Evolutionary conservation across 139 green algal genomes (phyloP).

Genomic region (Astrephomene gubernaculifera): DNA sequence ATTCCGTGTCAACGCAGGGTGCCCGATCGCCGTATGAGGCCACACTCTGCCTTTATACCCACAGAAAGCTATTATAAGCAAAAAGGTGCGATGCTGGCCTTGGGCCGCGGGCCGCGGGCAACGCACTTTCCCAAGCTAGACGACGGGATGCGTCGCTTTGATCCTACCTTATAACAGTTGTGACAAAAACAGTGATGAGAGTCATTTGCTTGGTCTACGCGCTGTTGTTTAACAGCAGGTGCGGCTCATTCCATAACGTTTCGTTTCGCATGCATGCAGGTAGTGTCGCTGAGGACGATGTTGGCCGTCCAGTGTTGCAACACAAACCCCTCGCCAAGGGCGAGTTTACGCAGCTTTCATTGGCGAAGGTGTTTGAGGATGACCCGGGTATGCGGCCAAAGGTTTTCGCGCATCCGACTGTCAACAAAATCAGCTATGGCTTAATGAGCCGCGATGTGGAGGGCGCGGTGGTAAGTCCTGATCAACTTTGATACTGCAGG

Average conservation of each 20-base stretch:
- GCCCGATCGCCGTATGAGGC: not conserved
- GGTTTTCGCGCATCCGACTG: not conserved
- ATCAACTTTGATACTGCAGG: not conserved
- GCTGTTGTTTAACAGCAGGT: not conserved
- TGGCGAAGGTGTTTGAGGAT: constrained; percentile 37
- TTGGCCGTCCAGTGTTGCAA: constrained; percentile 39
- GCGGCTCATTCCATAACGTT: not conserved
- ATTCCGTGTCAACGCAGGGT: not conserved
- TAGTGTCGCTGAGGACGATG: constrained; percentile 27
- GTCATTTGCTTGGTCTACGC: not conserved
- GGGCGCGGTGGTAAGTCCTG: constrained; percentile 38
- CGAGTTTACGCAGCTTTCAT: constrained; percentile 30
- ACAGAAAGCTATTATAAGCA: constrained; percentile 10
- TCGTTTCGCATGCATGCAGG: not conserved
- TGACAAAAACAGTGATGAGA: not conserved
- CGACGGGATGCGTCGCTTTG: not conserved
- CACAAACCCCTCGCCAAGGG: constrained; percentile 52
- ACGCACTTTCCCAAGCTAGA: not conserved
- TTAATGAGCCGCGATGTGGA: constrained; percentile 38
- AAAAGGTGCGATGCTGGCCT: not conserved
- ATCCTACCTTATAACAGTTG: not conserved
- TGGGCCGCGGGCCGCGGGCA: not conserved
- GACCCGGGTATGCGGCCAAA: constrained; percentile 48
- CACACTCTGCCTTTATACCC: constrained; percentile 13
- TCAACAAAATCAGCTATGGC: constrained; percentile 36